A percentile compares a stretch with the other conserved stretches of the same genome.
Evolutionary conservation across 2,329 filamentous ascomycete species (phyloP).

Genomic region (Ophiocordyceps sinensis): DNA sequence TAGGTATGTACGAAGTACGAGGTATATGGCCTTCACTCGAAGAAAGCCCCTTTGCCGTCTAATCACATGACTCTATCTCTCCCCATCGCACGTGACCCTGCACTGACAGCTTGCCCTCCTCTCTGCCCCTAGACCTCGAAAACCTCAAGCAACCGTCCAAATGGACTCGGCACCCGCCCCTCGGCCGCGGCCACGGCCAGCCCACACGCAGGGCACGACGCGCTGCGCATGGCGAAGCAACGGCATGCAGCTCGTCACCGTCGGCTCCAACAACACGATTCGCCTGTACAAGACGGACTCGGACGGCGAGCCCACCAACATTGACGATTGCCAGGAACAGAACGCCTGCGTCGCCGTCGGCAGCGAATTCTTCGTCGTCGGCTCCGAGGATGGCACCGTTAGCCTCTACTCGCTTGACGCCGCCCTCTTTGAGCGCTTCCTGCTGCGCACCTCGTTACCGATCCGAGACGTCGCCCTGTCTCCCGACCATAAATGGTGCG

Average conservation of each 20-base stretch:
- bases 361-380: constrained; percentile 73
- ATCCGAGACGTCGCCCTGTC: constrained; percentile 77
- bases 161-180: constrained; percentile 18
- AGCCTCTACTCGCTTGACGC: constrained; percentile 75
- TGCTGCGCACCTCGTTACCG: constrained; percentile 72
- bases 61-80: too few relatives aligned
- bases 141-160: neutral
- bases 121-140: neutral
- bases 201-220: constrained; percentile 73
- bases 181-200: constrained; percentile 49
- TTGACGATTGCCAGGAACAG: constrained; percentile 81
- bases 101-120: too few relatives aligned
- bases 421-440: constrained; percentile 62
- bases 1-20: too few relatives aligned
- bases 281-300: constrained; percentile 85
- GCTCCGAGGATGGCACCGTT: constrained; percentile 90
- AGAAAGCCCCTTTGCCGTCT: too few relatives aligned
- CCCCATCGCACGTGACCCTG: too few relatives aligned
- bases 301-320: constrained; percentile 80
- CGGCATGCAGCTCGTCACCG: constrained; percentile 75
- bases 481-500: constrained; percentile 71
- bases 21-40: too few relatives aligned
- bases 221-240: constrained; percentile 82
- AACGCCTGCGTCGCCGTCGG: constrained; percentile 67
- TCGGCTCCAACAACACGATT: constrained; percentile 85